Evolutionary conservation across 1,284 basidiomycete species (phyloP).

Genomic region (Cutaneotrichosporon cavernicola): DNA sequence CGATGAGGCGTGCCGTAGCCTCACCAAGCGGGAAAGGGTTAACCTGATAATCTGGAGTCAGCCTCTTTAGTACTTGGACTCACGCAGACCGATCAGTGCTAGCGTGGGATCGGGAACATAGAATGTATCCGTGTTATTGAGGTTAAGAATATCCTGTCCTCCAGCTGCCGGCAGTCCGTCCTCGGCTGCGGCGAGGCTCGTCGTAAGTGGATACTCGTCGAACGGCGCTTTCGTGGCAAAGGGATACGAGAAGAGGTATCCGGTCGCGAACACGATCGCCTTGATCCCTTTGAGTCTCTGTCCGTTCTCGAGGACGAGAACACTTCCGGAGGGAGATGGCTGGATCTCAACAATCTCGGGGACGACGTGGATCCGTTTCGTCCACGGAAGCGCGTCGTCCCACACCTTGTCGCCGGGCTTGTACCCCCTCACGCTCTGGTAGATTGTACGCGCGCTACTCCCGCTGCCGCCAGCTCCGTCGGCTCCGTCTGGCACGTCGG

Average conservation of each 20-base stretch:
- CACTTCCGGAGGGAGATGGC: slow-evolving; percentile 12
- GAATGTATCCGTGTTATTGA: slow-evolving; percentile 39
- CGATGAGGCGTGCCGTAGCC: slow-evolving; percentile 49
- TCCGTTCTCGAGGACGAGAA: slow-evolving; percentile 17
- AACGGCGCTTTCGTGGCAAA: slow-evolving; percentile 39
- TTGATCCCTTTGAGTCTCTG: slow-evolving; percentile 40
- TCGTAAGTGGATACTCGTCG: slow-evolving; percentile 24
- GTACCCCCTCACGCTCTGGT: slow-evolving; percentile 38
- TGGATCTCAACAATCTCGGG: slow-evolving; percentile 47
- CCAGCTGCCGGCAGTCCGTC: slow-evolving; percentile 23
- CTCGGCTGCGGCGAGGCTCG: slow-evolving; percentile 16
- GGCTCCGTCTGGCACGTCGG: background rate
- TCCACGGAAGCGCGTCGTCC: slow-evolving; percentile 37
- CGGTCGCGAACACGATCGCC: slow-evolving; percentile 55
- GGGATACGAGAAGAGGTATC: slow-evolving; percentile 54
- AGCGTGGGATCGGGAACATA: slow-evolving; percentile 49
- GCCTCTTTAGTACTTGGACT: slow-evolving; percentile 18
- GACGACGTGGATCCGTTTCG: slow-evolving; percentile 37
- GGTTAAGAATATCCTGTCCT: slow-evolving; percentile 27
- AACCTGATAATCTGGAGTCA: slow-evolving; percentile 45
- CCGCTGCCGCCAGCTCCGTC: slow-evolving; percentile 16
- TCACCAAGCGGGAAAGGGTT: slow-evolving; percentile 56
- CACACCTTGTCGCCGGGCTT: slow-evolving; percentile 16
- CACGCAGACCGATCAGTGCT: slow-evolving; percentile 48
- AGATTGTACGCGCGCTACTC: slow-evolving; percentile 39